Conservation (phyloP, 2,329 filamentous ascomycete genomes). For the Venturia effusa region DNA sequence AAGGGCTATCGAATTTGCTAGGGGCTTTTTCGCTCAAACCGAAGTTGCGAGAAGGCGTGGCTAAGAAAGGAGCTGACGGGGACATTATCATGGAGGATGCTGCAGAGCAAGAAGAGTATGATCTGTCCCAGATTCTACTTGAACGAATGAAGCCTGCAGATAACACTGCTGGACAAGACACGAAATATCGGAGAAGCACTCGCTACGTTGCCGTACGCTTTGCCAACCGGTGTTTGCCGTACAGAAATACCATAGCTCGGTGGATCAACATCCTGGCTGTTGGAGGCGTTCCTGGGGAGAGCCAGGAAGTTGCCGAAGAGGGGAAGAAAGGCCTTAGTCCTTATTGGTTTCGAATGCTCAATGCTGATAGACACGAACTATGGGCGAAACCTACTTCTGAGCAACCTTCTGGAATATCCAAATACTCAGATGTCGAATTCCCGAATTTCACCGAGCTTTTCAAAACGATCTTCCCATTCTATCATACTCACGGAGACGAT, state of each 20-base stretch:
- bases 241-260: conserved; percentile 64
- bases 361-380: conserved; percentile 21
- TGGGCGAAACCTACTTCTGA: background rate
- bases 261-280: conserved; percentile 85
- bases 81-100: conserved; percentile 5
- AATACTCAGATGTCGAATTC: background rate
- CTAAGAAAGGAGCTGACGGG: background rate
- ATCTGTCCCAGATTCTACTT: background rate
- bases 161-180: background rate
- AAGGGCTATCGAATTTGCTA: conserved; percentile 71
- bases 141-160: conserved; percentile 7
- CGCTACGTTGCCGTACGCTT: conserved; percentile 78
- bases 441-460: conserved; percentile 6
- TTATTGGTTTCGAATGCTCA: conserved; percentile 57
- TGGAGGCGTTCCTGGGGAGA: conserved; percentile 53
- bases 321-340: conserved; percentile 79
- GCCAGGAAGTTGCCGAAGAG: conserved; percentile 79
- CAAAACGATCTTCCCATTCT: conserved; percentile 4
- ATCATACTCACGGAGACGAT: conserved; percentile 17
- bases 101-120: conserved; percentile 6
- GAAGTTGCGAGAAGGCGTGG: background rate
- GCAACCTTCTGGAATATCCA: background rate
- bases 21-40: conserved; percentile 35
- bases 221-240: conserved; percentile 78
- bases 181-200: conserved; percentile 45